A percentile compares a stretch with the other conserved stretches of the same genome.
Evolutionary conservation across 805 yeast genomes (phyloP).

Genomic region (Wickerhamomyces chambardii): DNA sequence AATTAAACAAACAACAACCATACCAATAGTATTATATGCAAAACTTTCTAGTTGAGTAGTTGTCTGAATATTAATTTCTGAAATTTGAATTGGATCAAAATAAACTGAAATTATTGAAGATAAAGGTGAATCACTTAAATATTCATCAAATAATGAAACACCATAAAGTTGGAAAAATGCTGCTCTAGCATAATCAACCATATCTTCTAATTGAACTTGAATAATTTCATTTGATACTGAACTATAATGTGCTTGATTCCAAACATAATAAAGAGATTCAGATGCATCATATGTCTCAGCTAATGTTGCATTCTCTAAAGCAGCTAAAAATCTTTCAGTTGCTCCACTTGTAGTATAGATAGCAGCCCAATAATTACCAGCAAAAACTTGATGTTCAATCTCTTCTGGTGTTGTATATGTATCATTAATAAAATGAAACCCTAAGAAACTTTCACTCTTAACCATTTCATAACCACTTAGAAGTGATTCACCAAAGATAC

Average conservation of each 20-base stretch:
- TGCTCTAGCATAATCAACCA: too few species aligned
- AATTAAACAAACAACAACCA: background rate
- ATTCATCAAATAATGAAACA: too few species aligned
- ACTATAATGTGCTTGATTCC: background rate
- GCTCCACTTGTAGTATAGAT: background rate
- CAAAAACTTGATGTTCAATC: background rate
- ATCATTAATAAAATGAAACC: background rate
- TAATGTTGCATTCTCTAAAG: background rate
- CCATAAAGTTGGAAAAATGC: too few species aligned
- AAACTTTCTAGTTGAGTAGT: too few species aligned
- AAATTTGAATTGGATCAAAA: too few species aligned
- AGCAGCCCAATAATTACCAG: background rate
- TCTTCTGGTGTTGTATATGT: background rate
- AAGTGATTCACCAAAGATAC: background rate
- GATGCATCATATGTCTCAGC: background rate
- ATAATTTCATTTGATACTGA: background rate
- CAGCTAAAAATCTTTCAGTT: background rate
- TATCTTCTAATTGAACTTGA: background rate
- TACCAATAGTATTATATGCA: background rate
- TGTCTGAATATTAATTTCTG: too few species aligned
- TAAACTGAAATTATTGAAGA: too few species aligned
- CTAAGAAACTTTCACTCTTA: background rate
- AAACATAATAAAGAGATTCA: background rate
- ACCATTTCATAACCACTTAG: background rate
- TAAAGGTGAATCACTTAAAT: too few species aligned